Percentiles rank a stretch among this genome's conserved stretches.
These are phyloP conservation scores for Codiaeum variegatum DNA, from an alignment of 441 rosid species.

Conservation along the genomic window DNA sequence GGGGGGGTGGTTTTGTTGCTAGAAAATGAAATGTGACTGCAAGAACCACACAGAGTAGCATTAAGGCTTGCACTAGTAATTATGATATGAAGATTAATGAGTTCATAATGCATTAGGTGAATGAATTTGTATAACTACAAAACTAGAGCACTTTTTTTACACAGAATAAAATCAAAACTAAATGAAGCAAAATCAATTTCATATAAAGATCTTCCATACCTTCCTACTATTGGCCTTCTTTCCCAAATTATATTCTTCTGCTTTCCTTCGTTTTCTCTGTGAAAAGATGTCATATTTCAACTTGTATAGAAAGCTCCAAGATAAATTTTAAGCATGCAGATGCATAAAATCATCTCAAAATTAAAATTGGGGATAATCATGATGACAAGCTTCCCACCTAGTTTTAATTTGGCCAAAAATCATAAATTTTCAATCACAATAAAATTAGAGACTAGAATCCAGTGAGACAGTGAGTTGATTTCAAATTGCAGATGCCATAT, in stretches of 20 bases:
- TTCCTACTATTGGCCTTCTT: slow-evolving; percentile 57
- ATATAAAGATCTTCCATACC: slow-evolving; percentile 40
- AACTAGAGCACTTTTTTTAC: background rate
- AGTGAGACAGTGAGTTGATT: too few species aligned
- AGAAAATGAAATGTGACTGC: background rate
- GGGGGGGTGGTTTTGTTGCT: too few species aligned
- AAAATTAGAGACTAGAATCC: background rate
- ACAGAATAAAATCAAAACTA: background rate
- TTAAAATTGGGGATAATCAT: background rate
- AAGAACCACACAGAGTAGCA: background rate
- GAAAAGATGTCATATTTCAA: slow-evolving; percentile 22
- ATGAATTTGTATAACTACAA: background rate
- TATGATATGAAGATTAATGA: background rate
- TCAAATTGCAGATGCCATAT: background rate
- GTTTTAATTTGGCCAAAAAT: background rate
- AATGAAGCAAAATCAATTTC: background rate
- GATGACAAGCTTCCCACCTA: background rate
- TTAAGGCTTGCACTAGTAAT: background rate
- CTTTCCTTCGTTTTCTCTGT: slow-evolving; percentile 89
- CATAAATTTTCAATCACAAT: background rate
- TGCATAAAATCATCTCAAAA: background rate
- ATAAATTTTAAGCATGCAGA: background rate
- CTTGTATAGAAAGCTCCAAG: background rate
- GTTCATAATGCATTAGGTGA: background rate
- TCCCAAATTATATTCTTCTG: slow-evolving; percentile 59